phyloP scores from a whole-genome alignment of 805 yeast genomes.

The Saccharomycopsis amapae region DNA sequence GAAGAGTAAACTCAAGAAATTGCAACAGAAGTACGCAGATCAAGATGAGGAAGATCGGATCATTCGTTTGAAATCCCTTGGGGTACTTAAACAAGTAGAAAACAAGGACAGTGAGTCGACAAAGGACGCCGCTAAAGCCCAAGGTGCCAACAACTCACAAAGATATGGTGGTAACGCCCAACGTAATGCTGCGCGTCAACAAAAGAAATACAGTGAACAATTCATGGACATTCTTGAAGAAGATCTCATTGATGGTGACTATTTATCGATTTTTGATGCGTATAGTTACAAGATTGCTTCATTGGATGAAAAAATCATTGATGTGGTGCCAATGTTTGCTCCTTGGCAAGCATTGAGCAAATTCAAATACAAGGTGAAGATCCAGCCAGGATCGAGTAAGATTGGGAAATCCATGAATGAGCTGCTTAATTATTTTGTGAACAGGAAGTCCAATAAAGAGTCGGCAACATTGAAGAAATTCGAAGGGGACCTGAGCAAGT shows the following conservation, averaged over 20 bases:
- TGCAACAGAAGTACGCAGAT: conserved; percentile 74
- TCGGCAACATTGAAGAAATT: conserved; percentile 15
- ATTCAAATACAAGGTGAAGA: conserved; percentile 72
- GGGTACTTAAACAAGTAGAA: conserved; percentile 61
- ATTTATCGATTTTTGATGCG: conserved; percentile 39
- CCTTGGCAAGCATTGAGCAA: conserved; percentile 82
- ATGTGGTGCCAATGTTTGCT: conserved; percentile 80
- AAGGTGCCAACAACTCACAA: too few relatives aligned
- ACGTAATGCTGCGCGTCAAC: conserved; percentile 8
- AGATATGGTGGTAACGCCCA: too few relatives aligned
- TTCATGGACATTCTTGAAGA: conserved; percentile 19
- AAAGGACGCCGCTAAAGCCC: too few relatives aligned
- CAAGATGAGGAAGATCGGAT: conserved; percentile 87
- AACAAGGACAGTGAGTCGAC: conserved; percentile 19
- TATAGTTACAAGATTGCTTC: conserved; percentile 24
- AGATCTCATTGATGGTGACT: conserved; percentile 24
- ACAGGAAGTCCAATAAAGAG: conserved; percentile 37
- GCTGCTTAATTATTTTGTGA: conserved; percentile 49
- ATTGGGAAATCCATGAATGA: conserved; percentile 84
- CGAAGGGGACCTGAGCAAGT: too few relatives aligned
- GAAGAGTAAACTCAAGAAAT: conserved; percentile 75
- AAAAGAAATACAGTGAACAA: conserved; percentile 20
- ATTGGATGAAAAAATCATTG: conserved; percentile 45
- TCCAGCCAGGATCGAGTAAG: conserved; percentile 71
- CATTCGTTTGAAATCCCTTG: conserved; percentile 71